Conservation (phyloP, 2,329 filamentous ascomycete species). For the Aureobasidium sp. region DNA sequence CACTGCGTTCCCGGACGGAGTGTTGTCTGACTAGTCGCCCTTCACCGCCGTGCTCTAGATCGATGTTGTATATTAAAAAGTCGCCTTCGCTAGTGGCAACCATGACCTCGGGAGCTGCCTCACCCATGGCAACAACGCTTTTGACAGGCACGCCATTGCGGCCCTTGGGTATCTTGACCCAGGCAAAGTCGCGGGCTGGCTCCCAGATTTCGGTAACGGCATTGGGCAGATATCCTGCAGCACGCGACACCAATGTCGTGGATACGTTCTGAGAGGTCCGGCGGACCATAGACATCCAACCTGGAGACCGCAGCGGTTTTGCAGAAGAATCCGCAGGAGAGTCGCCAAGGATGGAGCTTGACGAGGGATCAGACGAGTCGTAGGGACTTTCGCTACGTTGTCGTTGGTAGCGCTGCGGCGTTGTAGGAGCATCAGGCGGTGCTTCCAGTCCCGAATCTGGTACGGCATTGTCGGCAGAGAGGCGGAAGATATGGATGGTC, state of each 20-base stretch:
- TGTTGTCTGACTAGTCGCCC: slow-evolving; percentile 82
- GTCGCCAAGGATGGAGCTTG: slow-evolving; percentile 31
- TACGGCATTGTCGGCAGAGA: slow-evolving; percentile 38
- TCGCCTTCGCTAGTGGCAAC: slow-evolving; percentile 92
- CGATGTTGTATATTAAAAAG: slow-evolving; percentile 92
- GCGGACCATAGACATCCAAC: slow-evolving; percentile 83
- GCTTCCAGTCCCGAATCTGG: neutral
- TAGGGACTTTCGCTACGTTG: slow-evolving; percentile 36
- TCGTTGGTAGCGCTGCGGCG: slow-evolving; percentile 10
- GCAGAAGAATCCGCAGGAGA: neutral
- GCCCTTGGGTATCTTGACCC: slow-evolving; percentile 78
- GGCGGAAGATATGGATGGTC: slow-evolving; percentile 91
- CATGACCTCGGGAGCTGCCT: slow-evolving; percentile 92
- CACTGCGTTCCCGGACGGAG: slow-evolving; percentile 10
- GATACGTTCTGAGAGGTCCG: slow-evolving; percentile 91
- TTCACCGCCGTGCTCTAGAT: slow-evolving; percentile 90
- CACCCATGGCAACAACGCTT: slow-evolving; percentile 97
- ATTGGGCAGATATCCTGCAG: slow-evolving; percentile 85
- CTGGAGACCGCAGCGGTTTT: slow-evolving; percentile 48
- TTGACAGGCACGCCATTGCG: slow-evolving; percentile 49
- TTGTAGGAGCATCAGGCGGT: neutral
- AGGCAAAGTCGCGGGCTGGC: slow-evolving; percentile 87
- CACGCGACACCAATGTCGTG: slow-evolving; percentile 76
- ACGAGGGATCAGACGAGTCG: slow-evolving; percentile 23
- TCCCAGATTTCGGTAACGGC: slow-evolving; percentile 99